A percentile compares a stretch with the other conserved stretches of the same genome.
Evolutionary conservation across 805 yeast species (phyloP).

Genomic region (Teunomyces barrocoloradensis): DNA sequence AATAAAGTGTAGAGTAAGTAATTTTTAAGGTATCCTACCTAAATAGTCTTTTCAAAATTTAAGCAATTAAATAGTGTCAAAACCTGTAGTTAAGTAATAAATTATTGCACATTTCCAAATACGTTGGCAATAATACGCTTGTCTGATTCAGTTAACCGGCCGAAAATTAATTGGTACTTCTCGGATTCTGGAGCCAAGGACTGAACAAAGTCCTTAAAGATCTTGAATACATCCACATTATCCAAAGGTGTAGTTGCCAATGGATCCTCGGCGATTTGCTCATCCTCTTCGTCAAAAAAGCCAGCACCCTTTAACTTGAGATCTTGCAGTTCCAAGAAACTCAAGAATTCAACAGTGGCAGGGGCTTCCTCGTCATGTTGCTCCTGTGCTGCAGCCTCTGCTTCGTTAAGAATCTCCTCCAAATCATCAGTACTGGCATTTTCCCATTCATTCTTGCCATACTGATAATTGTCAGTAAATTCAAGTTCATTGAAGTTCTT

Average conservation of each 20-base stretch:
- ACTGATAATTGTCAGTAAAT: conserved; percentile 12
- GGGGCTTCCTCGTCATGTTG: conserved; percentile 21
- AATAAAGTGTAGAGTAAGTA: background rate
- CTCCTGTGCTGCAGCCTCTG: conserved; percentile 24
- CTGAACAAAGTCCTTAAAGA: conserved; percentile 56
- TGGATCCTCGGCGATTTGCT: conserved; percentile 20
- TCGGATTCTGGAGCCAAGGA: conserved; percentile 11
- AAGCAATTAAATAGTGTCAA: background rate
- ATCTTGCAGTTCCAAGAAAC: conserved; percentile 47
- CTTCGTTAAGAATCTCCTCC: conserved; percentile 15
- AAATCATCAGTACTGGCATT: conserved; percentile 17
- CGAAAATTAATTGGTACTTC: conserved; percentile 49
- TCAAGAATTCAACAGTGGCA: conserved; percentile 38
- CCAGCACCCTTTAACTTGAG: conserved; percentile 35
- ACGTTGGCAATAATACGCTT: conserved; percentile 2
- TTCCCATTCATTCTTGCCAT: conserved; percentile 19
- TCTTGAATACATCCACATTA: conserved; percentile 63
- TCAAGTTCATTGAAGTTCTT: conserved; percentile 46
- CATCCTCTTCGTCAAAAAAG: conserved; percentile 15
- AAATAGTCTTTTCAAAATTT: background rate
- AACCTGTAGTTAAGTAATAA: background rate
- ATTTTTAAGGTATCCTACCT: background rate
- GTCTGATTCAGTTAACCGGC: conserved; percentile 25
- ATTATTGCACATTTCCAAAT: conserved; percentile 2
- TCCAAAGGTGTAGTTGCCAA: conserved; percentile 64